A percentile compares a stretch with the other conserved stretches of the same genome.
These are phyloP conservation scores for Jackrogersella minutella DNA, from an alignment of 495 filamentous ascomycete species.

Conservation along the genomic window DNA sequence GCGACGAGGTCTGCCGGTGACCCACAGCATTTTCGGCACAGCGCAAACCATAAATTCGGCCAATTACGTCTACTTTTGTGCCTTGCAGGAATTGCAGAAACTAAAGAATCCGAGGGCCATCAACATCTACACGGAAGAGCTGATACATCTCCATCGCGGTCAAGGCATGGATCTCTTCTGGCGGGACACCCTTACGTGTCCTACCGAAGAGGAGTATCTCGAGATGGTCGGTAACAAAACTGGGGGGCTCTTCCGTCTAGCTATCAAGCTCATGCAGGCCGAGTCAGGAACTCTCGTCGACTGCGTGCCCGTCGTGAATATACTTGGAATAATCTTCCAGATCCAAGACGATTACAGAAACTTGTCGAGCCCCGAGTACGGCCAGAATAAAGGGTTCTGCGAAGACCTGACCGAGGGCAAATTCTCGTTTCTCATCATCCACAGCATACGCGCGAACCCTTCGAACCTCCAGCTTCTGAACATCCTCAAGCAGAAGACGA, in stretches of 20 bases:
- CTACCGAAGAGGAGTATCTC: conserved; percentile 94
- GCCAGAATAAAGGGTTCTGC: conserved; percentile 90
- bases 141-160: conserved; percentile 92
- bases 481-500: conserved; percentile 89
- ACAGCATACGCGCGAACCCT: conserved; percentile 85
- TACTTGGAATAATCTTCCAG: conserved; percentile 93
- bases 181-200: conserved; percentile 92
- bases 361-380: conserved; percentile 75
- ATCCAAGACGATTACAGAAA: conserved; percentile 98
- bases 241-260: conserved; percentile 91
- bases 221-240: conserved; percentile 99
- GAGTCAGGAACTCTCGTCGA: conserved; percentile 72
- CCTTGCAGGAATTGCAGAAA: conserved; percentile 80
- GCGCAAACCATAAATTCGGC: conserved; percentile 97
- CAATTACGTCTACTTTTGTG: conserved; percentile 96
- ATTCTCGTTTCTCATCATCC: conserved; percentile 97
- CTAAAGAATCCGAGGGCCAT: conserved; percentile 76
- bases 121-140: conserved; percentile 84
- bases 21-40: conserved; percentile 92
- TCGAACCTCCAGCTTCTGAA: conserved; percentile 84
- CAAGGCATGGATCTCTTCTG: conserved; percentile 99
- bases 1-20: conserved; percentile 87
- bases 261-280: conserved; percentile 95
- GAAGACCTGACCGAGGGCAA: conserved; percentile 98
- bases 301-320: conserved; percentile 86